Conservation (phyloP, 768 basidiomycete species). For the Hirschioporus abietinus region DNA sequence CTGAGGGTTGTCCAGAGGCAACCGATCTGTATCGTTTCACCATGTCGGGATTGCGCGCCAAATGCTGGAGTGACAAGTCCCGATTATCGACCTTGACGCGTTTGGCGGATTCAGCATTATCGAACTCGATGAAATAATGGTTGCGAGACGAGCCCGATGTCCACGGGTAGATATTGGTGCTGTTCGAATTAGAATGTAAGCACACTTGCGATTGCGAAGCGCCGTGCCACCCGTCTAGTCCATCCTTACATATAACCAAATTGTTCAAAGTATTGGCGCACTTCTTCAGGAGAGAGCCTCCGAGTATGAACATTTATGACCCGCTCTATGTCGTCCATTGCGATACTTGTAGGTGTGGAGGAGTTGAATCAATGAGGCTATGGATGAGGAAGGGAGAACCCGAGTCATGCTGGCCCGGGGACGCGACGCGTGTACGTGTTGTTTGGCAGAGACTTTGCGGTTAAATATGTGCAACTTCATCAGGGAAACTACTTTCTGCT, state of each 20-base stretch:
- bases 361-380: not conserved
- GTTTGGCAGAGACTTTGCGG: not conserved
- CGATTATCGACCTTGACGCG: not conserved
- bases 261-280: not conserved
- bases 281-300: not conserved
- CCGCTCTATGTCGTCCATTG: not conserved
- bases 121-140: not conserved
- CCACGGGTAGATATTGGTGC: not conserved
- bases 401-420: not conserved
- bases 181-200: not conserved
- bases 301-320: not conserved
- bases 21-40: not conserved
- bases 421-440: not conserved
- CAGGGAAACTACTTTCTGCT: too few species aligned
- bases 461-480: not conserved
- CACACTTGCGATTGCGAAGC: not conserved
- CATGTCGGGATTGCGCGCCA: not conserved
- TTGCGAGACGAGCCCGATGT: not conserved
- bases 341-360: not conserved
- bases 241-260: not conserved
- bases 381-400: not conserved
- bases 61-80: not conserved
- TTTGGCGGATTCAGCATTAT: not conserved
- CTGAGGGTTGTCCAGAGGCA: not conserved
- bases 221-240: not conserved